Evolutionary conservation across 1,139 yeast species (phyloP), one percentile per base, ranked within the genome.

Genomic region (Kodamaea arcana): DNA sequence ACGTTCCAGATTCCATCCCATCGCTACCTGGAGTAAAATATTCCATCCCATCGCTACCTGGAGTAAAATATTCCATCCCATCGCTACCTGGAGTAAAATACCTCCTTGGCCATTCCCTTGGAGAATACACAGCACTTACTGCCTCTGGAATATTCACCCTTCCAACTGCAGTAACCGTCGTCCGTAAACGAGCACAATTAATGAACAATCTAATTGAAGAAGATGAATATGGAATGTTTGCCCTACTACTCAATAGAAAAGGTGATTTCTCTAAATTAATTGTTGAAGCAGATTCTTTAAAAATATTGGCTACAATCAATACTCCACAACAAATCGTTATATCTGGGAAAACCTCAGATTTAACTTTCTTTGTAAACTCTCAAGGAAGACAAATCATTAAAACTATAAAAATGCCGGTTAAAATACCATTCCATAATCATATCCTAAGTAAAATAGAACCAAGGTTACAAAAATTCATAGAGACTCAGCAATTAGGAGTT

Each of bases 91-190:
- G n/a, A n/a, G n/a, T n/a, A n/a, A 15, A 42, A 9, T 64, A 45
- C 37, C 40, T 69, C 1, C 42, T 77, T 47, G 83, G 84, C 12
- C 83, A 78, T 47, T 77, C 83, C 1, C 51, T 78, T 24, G 84
- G 83, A 4, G 83, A 78, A 50, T 62, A 75, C 42, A 61, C 78
- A 2, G 80, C 82, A 0, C 54, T 72, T 31, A 50, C 65, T 8
- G 60, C 74, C 7, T 60, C 68, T 33, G 67, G 66, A 3, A 59
- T 65, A 3, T 51, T 75, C 25, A 56, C 63, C 13, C 52, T 75
- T 10, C 40, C 54, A 2, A 58, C 69, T 7, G 78, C 78, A 0
- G 54, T 77, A n/a, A 46, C 51, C 41, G 52, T 78, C 8, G 84
- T 78, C 8, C 56, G 72, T 5, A 52, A 58, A 33, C 60, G 85